Base-by-base conservation (phyloP, 352 stramenopile species). In the Phytophthora brassicae region DNA sequence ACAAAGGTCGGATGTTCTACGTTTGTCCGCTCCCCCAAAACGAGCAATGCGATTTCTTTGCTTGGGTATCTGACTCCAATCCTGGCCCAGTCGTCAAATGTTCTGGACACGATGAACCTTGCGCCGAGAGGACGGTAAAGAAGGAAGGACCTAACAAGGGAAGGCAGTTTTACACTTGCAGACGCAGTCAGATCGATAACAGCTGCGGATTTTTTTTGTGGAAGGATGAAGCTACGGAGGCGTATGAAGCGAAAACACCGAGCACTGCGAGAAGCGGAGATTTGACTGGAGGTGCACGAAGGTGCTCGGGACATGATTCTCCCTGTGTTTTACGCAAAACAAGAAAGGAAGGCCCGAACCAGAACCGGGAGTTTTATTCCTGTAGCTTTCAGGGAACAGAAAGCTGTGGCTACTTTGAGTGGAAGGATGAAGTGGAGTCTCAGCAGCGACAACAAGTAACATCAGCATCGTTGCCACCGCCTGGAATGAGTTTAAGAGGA, bases 1-100 rank as follows among this genome's bases (percentile, higher is more conserved):
- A 99, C 77, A 98, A 95, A 58, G 94, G 94, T 3, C 79, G 92
- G 4, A 83, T 87, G 52, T 98, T 99, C 72, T 98, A 90, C 74
- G 75, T 75, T 2, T 99, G 94, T 56, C 75, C 80, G 0, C 77
- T 90, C 16, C 86, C 92, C 5, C 84, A 84, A 53, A 77, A 79
- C 12, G 86, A 97, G 31, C 81, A 96, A 58, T 97, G 92, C 65
- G 77, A 95, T 42, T 95, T 96, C 62, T 99, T 99, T 64, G 72
- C 91, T 66, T 98, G 94, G 93, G 80, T 83, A 4, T 84, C 90
- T 28, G 78, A 93, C n/a, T 47, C 44, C 4, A 60, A 62, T 36
- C 31, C 43, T 2, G 61, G 46, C 6, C 36, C 52, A 13, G 39
- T 60, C 31, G 47, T 75, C 8, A 79, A 72, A 43, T 92, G 86